phyloP scores from a whole-genome alignment of 192 early-diverging fungal genomes.

The Coemansia sp. region DNA sequence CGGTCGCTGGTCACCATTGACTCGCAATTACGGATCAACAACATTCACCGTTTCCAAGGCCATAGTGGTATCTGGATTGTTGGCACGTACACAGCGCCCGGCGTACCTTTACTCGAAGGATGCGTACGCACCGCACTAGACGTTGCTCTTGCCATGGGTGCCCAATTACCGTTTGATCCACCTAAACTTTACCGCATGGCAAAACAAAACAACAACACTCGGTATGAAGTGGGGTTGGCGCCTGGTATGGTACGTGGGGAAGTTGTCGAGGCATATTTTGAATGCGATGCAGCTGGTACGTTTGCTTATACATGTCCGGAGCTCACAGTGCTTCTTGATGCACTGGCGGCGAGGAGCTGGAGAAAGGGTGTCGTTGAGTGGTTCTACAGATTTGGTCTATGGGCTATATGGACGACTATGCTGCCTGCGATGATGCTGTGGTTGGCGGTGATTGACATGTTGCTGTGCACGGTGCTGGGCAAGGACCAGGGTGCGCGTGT shows the following conservation, averaged over 20 bases:
- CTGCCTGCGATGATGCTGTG: conserved; percentile 16
- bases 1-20: conserved; percentile 62
- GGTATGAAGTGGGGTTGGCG: conserved; percentile 38
- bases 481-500: conserved; percentile 13
- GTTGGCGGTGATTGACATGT: background rate
- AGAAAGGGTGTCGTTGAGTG: background rate
- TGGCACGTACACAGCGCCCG: conserved; percentile 62
- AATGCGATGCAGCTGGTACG: conserved; percentile 25
- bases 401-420: conserved; percentile 22
- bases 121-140: conserved; percentile 61
- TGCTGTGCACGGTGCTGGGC: conserved; percentile 19
- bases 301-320: conserved; percentile 13
- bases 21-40: conserved; percentile 57
- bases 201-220: background rate
- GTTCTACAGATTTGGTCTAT: background rate
- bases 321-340: conserved; percentile 4
- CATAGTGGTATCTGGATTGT: conserved; percentile 57
- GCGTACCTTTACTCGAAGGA: conserved; percentile 64
- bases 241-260: conserved; percentile 34
- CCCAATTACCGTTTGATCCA: conserved; percentile 16
- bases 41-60: conserved; percentile 43
- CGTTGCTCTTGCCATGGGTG: conserved; percentile 52
- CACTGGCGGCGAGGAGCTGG: background rate
- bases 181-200: conserved; percentile 18
- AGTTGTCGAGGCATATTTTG: conserved; percentile 40